These are phyloP conservation scores for Fusarium lyarnte DNA, from an alignment of 2,329 filamentous ascomycete species.

Conservation along the genomic window DNA sequence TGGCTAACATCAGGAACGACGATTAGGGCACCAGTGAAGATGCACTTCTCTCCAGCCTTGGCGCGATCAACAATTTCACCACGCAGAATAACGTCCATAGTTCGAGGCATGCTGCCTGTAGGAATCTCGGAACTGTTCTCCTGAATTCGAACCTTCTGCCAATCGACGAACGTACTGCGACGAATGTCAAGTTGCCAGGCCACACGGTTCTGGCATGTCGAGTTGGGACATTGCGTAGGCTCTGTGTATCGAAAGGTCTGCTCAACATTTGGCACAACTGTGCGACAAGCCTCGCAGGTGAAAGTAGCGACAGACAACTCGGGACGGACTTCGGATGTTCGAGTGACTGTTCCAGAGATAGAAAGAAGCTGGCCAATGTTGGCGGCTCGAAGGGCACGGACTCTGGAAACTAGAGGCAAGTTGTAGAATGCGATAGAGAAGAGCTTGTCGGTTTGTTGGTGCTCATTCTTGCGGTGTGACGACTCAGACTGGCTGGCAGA, in stretches of 20 bases:
- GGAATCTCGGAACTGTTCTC: slow-evolving; percentile 99
- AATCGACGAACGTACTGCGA: slow-evolving; percentile 97
- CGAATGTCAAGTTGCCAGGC: slow-evolving; percentile 98
- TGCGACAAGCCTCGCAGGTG: slow-evolving; percentile 86
- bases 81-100: slow-evolving; percentile 94
- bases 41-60: slow-evolving; percentile 97
- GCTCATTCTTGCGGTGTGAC: slow-evolving; percentile 81
- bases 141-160: slow-evolving; percentile 98
- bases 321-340: slow-evolving; percentile 95
- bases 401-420: slow-evolving; percentile 83
- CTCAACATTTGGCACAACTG: slow-evolving; percentile 88
- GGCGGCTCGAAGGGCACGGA: slow-evolving; percentile 84
- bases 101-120: slow-evolving; percentile 97
- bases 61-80: slow-evolving; percentile 98
- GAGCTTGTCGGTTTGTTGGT: slow-evolving; percentile 96
- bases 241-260: slow-evolving; percentile 98
- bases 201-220: slow-evolving; percentile 84
- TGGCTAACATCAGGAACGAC: slow-evolving; percentile 98
- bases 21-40: slow-evolving; percentile 95
- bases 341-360: slow-evolving; percentile 95
- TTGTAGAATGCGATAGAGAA: slow-evolving; percentile 96
- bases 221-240: slow-evolving; percentile 93
- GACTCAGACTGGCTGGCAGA: slow-evolving; percentile 72
- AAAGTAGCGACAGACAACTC: slow-evolving; percentile 94
- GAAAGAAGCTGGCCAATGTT: slow-evolving; percentile 94